Percentiles rank a stretch among this genome's conserved stretches.
Conservation (phyloP, 2,329 filamentous ascomycete genomes). For the Diaporthe capsici region DNA sequence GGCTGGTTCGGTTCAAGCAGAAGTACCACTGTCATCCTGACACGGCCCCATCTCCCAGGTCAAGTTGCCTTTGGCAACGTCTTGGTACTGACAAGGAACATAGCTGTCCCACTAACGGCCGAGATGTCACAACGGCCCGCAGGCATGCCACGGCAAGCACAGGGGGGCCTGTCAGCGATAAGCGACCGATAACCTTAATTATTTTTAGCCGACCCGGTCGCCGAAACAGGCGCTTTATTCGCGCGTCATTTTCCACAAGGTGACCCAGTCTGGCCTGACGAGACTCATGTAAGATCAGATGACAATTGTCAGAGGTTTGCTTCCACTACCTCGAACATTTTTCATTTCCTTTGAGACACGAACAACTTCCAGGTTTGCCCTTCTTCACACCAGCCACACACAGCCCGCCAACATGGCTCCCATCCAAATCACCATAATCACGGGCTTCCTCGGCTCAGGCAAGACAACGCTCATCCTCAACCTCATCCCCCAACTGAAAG, state of each 20-base stretch:
- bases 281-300: conserved; percentile 36
- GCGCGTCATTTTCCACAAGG: conserved; percentile 39
- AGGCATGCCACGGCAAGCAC: background rate
- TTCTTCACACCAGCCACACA: background rate
- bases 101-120: no score
- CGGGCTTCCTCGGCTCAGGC: conserved; percentile 94
- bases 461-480: conserved; percentile 97
- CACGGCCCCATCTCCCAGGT: no score
- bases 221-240: conserved; percentile 39
- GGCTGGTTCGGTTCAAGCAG: no score
- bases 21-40: no score
- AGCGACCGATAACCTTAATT: conserved; percentile 41
- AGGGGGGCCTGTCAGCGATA: conserved; percentile 30
- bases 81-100: no score
- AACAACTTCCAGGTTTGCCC: background rate
- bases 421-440: conserved; percentile 94
- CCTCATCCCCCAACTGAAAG: conserved; percentile 88
- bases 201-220: conserved; percentile 42
- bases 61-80: no score
- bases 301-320: conserved; percentile 9
- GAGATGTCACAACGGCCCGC: background rate
- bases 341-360: background rate
- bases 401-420: conserved; percentile 67
- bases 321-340: background rate
- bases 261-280: conserved; percentile 27